These are phyloP conservation scores for Atkinsonella texensis DNA, from an alignment of 2,329 filamentous ascomycete genomes.

Conservation along the genomic window DNA sequence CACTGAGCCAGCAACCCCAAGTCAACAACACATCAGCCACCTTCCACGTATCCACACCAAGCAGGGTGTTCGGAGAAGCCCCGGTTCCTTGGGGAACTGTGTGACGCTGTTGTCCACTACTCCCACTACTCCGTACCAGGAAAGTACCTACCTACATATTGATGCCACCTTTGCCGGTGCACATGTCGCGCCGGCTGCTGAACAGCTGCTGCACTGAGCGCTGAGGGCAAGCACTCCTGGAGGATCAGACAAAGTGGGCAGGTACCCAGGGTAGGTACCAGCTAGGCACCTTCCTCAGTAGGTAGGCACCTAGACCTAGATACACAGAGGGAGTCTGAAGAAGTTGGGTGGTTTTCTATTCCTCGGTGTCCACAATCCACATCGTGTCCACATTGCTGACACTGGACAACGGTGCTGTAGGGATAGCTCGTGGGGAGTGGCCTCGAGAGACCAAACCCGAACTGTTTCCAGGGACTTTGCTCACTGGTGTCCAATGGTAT, in stretches of 20 bases:
- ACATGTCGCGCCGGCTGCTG: no score
- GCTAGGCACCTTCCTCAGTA: no score
- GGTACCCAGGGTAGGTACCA: no score
- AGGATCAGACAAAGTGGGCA: no score
- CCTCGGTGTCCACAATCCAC: background rate
- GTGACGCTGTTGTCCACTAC: background rate
- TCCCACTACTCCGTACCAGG: no score
- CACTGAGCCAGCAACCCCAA: no score
- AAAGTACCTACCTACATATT: no score
- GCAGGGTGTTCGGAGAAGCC: slow-evolving; percentile 11
- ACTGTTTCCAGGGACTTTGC: background rate
- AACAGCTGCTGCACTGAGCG: no score
- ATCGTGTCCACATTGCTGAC: background rate
- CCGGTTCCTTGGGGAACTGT: slow-evolving; percentile 4
- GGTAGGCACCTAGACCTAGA: no score
- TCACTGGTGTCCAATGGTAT: background rate
- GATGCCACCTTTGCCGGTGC: no score
- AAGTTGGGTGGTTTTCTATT: background rate
- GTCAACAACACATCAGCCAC: background rate
- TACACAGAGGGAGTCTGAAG: background rate
- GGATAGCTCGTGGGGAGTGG: background rate
- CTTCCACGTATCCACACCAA: slow-evolving; percentile 1
- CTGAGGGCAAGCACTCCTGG: no score
- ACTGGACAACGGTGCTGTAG: background rate
- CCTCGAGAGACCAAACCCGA: background rate